These are phyloP conservation scores for Fusarium sp. DNA, from an alignment of 2,329 filamentous ascomycete genomes.

Conservation along the genomic window DNA sequence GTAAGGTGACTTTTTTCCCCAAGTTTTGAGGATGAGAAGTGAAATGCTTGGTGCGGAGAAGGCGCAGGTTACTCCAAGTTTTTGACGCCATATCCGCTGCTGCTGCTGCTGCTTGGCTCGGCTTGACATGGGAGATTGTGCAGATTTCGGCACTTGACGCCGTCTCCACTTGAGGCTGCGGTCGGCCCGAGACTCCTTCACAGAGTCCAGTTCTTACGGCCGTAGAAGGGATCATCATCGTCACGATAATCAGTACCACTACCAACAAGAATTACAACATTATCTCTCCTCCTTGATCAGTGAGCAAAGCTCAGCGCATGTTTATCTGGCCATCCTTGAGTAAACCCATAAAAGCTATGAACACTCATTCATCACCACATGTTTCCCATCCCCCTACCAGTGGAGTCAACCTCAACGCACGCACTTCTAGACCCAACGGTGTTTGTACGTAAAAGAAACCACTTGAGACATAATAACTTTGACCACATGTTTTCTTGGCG, in stretches of 20 bases:
- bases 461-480: constrained; percentile 19
- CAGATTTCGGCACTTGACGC: constrained; percentile 15
- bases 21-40: not conserved
- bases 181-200: constrained; percentile 14
- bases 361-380: constrained; percentile 2
- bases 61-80: constrained; percentile 9
- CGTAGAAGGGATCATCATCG: not conserved
- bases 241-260: not conserved
- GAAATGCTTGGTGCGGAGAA: constrained; percentile 6
- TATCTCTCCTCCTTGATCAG: not conserved
- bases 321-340: not conserved
- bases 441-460: constrained; percentile 31
- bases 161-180: constrained; percentile 12
- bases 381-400: not conserved
- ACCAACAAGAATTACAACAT: not conserved
- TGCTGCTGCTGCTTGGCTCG: constrained; percentile 6
- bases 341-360: constrained; percentile 18
- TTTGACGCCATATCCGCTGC: constrained; percentile 22
- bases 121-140: constrained; percentile 8
- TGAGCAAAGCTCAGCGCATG: not conserved
- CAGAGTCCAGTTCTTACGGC: not conserved
- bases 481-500: constrained; percentile 25
- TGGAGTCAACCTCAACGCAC: constrained; percentile 14
- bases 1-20: constrained; percentile 5
- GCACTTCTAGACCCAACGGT: constrained; percentile 13